Evolutionary conservation across 208 protist species (phyloP).

Genomic region (Kentomonas sorsogonicus): DNA sequence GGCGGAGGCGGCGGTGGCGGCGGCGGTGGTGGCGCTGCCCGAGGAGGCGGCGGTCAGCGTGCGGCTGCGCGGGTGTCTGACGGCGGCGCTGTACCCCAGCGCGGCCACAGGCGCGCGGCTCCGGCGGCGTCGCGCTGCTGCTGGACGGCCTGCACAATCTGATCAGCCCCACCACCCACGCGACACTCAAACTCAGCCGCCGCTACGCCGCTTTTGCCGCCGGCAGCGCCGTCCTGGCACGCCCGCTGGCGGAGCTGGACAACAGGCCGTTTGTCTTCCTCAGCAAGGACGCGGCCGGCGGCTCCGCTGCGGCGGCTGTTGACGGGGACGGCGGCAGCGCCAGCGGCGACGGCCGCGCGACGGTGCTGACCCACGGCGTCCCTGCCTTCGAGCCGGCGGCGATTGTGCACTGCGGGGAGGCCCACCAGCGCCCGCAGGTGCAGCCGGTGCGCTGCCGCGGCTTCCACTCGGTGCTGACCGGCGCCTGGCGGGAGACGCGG

Average conservation of each 20-base stretch:
- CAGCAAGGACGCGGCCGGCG: conserved; percentile 11
- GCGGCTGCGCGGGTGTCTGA: conserved; percentile 43
- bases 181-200: conserved; percentile 4
- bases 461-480: conserved; percentile 68
- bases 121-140: conserved; percentile 23
- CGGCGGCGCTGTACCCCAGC: conserved; percentile 63
- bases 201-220: conserved; percentile 33
- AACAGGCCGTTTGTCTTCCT: conserved; percentile 26
- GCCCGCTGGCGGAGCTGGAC: neutral
- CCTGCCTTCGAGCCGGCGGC: conserved; percentile 54
- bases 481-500: conserved; percentile 67
- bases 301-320: conserved; percentile 16
- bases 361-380: conserved; percentile 32
- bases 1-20: conserved; percentile 5
- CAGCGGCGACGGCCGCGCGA: conserved; percentile 11
- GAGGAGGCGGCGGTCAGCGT: conserved; percentile 32
- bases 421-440: conserved; percentile 30
- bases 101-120: conserved; percentile 44
- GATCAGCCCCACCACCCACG: conserved; percentile 6
- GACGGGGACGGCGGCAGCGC: no score
- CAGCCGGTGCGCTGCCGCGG: conserved; percentile 65
- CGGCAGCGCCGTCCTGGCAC: conserved; percentile 17
- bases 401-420: conserved; percentile 61
- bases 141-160: conserved; percentile 16
- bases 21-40: conserved; percentile 25